Conservation (phyloP, 2,329 filamentous ascomycete species). For the Sclerotinia subarctica region DNA sequence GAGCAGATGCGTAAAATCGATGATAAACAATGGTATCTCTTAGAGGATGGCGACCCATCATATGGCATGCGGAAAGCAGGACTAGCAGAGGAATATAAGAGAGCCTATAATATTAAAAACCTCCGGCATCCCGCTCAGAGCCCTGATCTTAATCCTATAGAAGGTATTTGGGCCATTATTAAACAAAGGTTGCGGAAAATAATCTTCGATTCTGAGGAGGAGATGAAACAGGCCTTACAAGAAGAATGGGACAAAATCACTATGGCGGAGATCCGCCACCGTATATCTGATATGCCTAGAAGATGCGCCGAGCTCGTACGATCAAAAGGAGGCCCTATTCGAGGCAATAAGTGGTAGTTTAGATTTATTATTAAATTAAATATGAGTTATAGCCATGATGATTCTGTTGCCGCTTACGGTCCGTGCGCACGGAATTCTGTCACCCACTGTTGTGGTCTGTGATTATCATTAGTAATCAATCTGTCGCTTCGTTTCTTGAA, state of each 20-base stretch:
- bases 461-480: no score
- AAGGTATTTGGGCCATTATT: slow-evolving; percentile 24
- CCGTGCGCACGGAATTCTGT: neutral
- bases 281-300: slow-evolving; percentile 20
- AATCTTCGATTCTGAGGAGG: slow-evolving; percentile 23
- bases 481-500: no score
- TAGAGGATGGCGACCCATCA: slow-evolving; percentile 22
- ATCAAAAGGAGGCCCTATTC: slow-evolving; percentile 4
- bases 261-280: slow-evolving; percentile 19
- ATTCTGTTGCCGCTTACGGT: neutral
- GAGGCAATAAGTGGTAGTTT: slow-evolving; percentile 13
- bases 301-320: slow-evolving; percentile 21
- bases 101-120: slow-evolving; percentile 15
- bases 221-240: slow-evolving; percentile 21
- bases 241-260: slow-evolving; percentile 26
- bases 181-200: slow-evolving; percentile 21
- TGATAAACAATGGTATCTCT: slow-evolving; percentile 22
- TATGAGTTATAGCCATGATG: neutral
- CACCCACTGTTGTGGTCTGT: slow-evolving; percentile 2
- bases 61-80: slow-evolving; percentile 24
- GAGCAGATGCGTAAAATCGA: slow-evolving; percentile 18
- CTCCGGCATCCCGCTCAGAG: slow-evolving; percentile 17
- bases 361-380: slow-evolving; percentile 9
- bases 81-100: slow-evolving; percentile 21
- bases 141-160: no score